phyloP scores from a whole-genome alignment of 108 stramenopile species.

The Skeletonema costatum region DNA sequence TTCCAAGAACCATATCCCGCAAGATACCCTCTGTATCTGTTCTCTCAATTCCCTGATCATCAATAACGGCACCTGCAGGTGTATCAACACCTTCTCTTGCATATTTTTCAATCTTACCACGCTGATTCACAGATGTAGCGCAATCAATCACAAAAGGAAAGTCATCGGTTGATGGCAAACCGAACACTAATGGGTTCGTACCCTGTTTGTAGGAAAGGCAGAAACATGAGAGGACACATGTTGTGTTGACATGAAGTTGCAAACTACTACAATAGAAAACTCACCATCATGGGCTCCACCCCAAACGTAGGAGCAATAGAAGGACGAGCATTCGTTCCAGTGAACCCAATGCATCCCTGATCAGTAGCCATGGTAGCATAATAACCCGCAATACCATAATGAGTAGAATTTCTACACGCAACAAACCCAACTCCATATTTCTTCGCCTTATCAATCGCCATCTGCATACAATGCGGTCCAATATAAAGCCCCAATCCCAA shows the following conservation, averaged over 20 bases:
- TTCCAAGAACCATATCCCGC: conserved; percentile 65
- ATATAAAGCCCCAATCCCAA: conserved; percentile 67
- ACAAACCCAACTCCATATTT: conserved; percentile 68
- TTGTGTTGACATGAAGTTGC: background rate
- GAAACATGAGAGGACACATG: background rate
- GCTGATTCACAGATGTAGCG: conserved; percentile 68
- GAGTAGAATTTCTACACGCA: conserved; percentile 61
- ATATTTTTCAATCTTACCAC: conserved; percentile 72
- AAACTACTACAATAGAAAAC: background rate
- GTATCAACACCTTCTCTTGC: conserved; percentile 59
- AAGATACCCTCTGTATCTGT: conserved; percentile 73
- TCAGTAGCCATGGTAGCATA: conserved; percentile 73
- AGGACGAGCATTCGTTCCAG: conserved; percentile 68
- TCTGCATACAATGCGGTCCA: conserved; percentile 71
- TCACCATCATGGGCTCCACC: conserved; percentile 62
- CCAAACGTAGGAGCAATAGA: conserved; percentile 75
- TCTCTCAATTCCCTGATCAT: conserved; percentile 59
- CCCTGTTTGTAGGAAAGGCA: conserved; percentile 22
- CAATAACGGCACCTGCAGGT: conserved; percentile 63
- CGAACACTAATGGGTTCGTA: conserved; percentile 63
- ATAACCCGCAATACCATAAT: conserved; percentile 73
- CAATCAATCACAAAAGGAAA: conserved; percentile 73
- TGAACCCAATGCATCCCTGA: conserved; percentile 62
- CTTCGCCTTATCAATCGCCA: conserved; percentile 76
- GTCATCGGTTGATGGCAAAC: conserved; percentile 56